A percentile compares a stretch with the other conserved stretches of the same genome.
These are phyloP conservation scores for Aquanectria penicillioides DNA, from an alignment of 2,329 filamentous ascomycete species.

Conservation along the genomic window DNA sequence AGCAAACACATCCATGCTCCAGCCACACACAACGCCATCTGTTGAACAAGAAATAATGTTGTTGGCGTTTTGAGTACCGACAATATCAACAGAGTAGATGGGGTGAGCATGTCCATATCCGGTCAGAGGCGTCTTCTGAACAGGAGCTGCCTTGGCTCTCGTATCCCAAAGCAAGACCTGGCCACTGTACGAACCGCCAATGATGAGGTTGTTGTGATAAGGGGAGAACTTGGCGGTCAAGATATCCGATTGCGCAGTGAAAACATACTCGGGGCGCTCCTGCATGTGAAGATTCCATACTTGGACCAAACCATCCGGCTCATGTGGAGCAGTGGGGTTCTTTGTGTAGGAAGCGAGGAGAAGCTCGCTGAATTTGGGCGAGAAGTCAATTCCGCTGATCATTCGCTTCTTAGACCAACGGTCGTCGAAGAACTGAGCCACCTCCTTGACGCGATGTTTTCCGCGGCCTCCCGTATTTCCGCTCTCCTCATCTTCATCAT, in stretches of 20 bases:
- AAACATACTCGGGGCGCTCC: slow-evolving; percentile 93
- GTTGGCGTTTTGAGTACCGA: slow-evolving; percentile 98
- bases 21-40: slow-evolving; percentile 95
- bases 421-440: slow-evolving; percentile 93
- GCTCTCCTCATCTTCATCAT: slow-evolving; percentile 84
- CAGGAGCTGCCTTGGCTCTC: slow-evolving; percentile 85
- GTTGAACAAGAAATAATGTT: slow-evolving; percentile 98
- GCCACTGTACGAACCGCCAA: slow-evolving; percentile 95
- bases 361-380: slow-evolving; percentile 92
- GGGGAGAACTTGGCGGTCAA: slow-evolving; percentile 98
- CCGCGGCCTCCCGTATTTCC: slow-evolving; percentile 77
- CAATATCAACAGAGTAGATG: slow-evolving; percentile 93
- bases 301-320: slow-evolving; percentile 91
- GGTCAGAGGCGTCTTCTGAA: slow-evolving; percentile 95
- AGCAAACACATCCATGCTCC: slow-evolving; percentile 97
- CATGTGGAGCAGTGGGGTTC: slow-evolving; percentile 92
- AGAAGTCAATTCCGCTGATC: slow-evolving; percentile 96
- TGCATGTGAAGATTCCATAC: slow-evolving; percentile 98
- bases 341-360: slow-evolving; percentile 96
- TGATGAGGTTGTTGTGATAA: slow-evolving; percentile 94
- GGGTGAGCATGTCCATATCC: slow-evolving; percentile 96
- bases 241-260: slow-evolving; percentile 95
- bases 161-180: slow-evolving; percentile 98
- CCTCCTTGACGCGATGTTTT: slow-evolving; percentile 81
- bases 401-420: slow-evolving; percentile 98